Base-by-base conservation (phyloP, 495 filamentous ascomycete species). In the Talaromyces proteolyticus region DNA sequence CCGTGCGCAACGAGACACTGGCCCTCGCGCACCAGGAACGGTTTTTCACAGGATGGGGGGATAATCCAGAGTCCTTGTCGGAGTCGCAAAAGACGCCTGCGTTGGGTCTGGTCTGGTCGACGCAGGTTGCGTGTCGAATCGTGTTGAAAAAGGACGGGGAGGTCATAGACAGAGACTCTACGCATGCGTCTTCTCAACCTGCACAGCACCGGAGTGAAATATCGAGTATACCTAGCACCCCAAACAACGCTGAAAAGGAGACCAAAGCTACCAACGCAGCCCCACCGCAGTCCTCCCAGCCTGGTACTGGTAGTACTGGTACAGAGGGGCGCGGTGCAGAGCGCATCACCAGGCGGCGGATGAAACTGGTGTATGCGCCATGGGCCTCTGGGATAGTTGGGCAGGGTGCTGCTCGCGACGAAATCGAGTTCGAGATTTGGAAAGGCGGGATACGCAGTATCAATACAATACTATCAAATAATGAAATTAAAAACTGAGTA, bases 21-120 rank as follows among this genome's bases (percentile, higher is more conserved):
- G 76, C 74, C n/a, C 77, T 96, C 14, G 80, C 90, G 52, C 88
- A 94, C 63, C 93, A 98, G 64, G 87, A 94, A 58, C 80, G 85
- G 6, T 98, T 88, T 77, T 96, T 96, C 65, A 92, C 87, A 2
- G 93, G 93, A 34, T 98, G 93, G 91, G 90, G 89, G 19, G 86
- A 91, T 16, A 36, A 49, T 39, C 41, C 0, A 17, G 36, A 16
- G 14, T 11, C 42, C 49, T 10, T 59, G 68, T 20, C 61, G 54
- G 18, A 62, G 68, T 25, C 61, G 1, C 72, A 82, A 12, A 98
- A 97, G 67, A 94, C 88, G 0, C 93, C 93, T 0, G 82, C 86
- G 7, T 68, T 97, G 47, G 93, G 93, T 0, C 74, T 95, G 11
- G 81, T 91, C 21, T 98, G 93, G 93, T 80, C 88, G 26, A 94